These are phyloP conservation scores for Lactarius sp. DNA, from an alignment of 768 basidiomycete species.

Conservation along the genomic window DNA sequence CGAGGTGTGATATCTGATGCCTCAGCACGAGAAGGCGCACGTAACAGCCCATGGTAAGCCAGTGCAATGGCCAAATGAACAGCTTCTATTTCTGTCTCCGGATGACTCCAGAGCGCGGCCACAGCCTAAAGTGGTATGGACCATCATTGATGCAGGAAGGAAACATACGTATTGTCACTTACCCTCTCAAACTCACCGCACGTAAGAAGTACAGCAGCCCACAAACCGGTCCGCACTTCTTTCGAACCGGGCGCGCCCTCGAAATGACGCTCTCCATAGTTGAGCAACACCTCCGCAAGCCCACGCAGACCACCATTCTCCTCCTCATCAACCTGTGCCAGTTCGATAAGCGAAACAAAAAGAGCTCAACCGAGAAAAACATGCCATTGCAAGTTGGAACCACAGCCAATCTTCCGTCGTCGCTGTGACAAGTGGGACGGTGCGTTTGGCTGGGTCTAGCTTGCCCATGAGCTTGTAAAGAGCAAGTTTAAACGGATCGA, in stretches of 20 bases:
- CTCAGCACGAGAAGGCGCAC: slow-evolving; percentile 76
- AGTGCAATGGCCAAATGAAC: slow-evolving; percentile 91
- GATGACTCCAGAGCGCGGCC: slow-evolving; percentile 82
- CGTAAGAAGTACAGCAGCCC: slow-evolving; percentile 82
- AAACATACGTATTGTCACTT: slow-evolving; percentile 27
- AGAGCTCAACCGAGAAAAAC: slow-evolving; percentile 13
- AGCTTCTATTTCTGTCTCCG: slow-evolving; percentile 85
- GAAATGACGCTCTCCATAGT: slow-evolving; percentile 81
- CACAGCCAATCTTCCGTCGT: slow-evolving; percentile 99
- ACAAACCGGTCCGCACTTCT: slow-evolving; percentile 57
- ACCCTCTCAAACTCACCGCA: slow-evolving; percentile 95
- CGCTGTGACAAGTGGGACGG: slow-evolving; percentile 76
- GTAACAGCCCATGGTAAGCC: slow-evolving; percentile 87
- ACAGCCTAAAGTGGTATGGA: slow-evolving; percentile 57
- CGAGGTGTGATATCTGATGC: slow-evolving; percentile 80
- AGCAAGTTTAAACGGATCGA: slow-evolving; percentile 94
- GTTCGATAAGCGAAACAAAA: slow-evolving; percentile 2
- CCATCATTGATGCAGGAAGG: neutral
- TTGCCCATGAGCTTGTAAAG: slow-evolving; percentile 94
- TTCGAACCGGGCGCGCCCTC: slow-evolving; percentile 59
- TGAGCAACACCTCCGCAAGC: slow-evolving; percentile 67
- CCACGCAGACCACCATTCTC: slow-evolving; percentile 71
- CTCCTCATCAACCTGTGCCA: slow-evolving; percentile 66
- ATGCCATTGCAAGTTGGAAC: slow-evolving; percentile 88
- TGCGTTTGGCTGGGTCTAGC: slow-evolving; percentile 75